These are phyloP conservation scores for Amaranthus palmeri DNA, from an alignment of 148 eudicot genomes.

Conservation along the genomic window DNA sequence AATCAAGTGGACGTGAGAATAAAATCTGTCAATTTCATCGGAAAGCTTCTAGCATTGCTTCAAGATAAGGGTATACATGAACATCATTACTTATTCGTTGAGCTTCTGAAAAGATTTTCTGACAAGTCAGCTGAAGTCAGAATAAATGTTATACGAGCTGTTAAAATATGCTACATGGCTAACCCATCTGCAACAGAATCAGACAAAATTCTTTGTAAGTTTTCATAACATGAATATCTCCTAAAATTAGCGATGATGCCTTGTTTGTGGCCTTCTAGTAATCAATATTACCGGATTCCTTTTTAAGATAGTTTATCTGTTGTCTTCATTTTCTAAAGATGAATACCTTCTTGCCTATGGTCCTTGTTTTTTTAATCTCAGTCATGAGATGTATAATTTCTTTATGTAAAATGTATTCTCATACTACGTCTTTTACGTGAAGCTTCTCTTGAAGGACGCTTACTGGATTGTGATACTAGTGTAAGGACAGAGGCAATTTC, in stretches of 20 bases:
- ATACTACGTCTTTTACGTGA: conserved; percentile 16
- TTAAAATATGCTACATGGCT: conserved; percentile 51
- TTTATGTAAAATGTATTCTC: not conserved
- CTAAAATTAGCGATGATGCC: not conserved
- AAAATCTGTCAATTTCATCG: conserved; percentile 67
- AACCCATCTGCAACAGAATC: conserved; percentile 51
- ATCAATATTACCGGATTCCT: not conserved
- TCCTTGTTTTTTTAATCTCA: not conserved
- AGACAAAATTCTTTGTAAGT: conserved; percentile 63
- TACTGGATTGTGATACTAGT: conserved; percentile 78
- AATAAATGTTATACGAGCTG: conserved; percentile 56
- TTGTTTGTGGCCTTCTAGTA: not conserved
- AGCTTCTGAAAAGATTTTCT: conserved; percentile 73
- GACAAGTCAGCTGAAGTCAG: conserved; percentile 93
- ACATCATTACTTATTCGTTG: conserved; percentile 53
- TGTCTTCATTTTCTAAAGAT: conserved; percentile 1
- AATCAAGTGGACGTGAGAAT: conserved; percentile 95
- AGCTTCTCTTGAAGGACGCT: conserved; percentile 75
- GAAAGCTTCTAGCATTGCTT: conserved; percentile 54
- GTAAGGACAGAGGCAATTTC: conserved; percentile 73
- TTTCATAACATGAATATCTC: not conserved
- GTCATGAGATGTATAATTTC: not conserved
- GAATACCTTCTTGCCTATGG: not conserved
- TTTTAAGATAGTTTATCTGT: not conserved
- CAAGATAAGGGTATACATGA: conserved; percentile 44